Percentiles rank a stretch among this genome's conserved stretches.
Conservation (phyloP, 768 basidiomycete genomes). For the Boletus bicolor region DNA sequence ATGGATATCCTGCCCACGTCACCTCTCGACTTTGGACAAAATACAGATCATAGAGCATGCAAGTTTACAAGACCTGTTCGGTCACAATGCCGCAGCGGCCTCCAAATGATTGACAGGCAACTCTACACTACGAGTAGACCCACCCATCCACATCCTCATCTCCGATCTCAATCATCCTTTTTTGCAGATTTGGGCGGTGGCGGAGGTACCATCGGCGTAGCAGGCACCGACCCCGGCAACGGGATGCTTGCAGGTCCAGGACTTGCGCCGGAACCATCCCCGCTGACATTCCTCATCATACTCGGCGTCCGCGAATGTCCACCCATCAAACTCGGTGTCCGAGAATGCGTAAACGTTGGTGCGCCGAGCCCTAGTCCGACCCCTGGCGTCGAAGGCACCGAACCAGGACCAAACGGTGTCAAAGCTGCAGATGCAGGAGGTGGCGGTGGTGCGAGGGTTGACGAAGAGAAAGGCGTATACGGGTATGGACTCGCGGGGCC, state of each 20-base stretch:
- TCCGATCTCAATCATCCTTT: conserved; percentile 27
- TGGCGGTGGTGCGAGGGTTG: conserved; percentile 1
- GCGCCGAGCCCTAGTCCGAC: conserved; percentile 30
- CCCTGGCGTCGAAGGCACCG: conserved; percentile 26
- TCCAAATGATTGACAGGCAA: neutral
- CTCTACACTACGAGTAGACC: neutral
- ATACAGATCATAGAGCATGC: neutral
- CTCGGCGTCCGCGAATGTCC: conserved; percentile 13
- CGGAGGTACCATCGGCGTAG: conserved; percentile 17
- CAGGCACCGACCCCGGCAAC: conserved; percentile 18
- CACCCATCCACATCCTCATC: neutral
- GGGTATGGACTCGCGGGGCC: conserved; percentile 27
- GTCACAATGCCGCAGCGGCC: neutral
- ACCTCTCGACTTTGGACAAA: neutral
- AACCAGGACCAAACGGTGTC: conserved; percentile 31
- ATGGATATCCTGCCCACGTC: no score
- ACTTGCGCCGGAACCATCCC: neutral
- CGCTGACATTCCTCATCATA: conserved; percentile 13
- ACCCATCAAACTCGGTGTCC: conserved; percentile 16
- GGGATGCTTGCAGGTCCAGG: conserved; percentile 9
- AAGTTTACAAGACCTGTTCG: neutral
- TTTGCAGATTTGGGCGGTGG: conserved; percentile 20
- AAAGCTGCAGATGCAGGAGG: conserved; percentile 22
- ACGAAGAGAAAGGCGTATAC: conserved; percentile 31
- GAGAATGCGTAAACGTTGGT: conserved; percentile 18